Evolutionary conservation across 441 rosid genomes (phyloP).

Genomic region (Viola pubescens): DNA sequence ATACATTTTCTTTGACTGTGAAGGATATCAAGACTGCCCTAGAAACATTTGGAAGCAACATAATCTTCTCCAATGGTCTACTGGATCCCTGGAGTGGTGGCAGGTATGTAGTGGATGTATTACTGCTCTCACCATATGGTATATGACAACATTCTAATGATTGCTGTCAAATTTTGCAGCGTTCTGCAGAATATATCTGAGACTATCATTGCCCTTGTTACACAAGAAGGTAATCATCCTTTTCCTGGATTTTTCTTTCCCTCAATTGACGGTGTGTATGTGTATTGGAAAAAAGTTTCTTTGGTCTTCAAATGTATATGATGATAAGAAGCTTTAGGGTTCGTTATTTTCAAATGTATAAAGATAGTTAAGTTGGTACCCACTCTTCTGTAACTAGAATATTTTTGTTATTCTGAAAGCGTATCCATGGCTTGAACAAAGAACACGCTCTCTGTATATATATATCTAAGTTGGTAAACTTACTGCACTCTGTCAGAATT

Average conservation of each 20-base stretch:
- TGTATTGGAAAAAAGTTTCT: neutral
- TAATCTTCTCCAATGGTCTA: conserved; percentile 81
- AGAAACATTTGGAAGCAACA: conserved; percentile 72
- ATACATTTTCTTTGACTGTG: conserved; percentile 11
- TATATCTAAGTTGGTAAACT: too few species aligned
- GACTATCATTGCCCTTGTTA: conserved; percentile 65
- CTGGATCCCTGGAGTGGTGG: conserved; percentile 96
- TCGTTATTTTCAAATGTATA: conserved; percentile 1
- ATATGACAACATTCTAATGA: conserved; percentile 13
- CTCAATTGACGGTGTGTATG: neutral
- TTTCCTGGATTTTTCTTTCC: neutral
- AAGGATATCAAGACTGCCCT: conserved; percentile 60
- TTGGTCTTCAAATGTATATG: neutral
- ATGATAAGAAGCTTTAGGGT: neutral
- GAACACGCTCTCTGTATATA: too few species aligned
- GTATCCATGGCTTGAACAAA: too few species aligned
- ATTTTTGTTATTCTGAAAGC: too few species aligned
- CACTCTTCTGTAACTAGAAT: neutral
- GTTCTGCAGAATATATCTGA: conserved; percentile 68
- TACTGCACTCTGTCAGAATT: too few species aligned
- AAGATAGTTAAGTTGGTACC: neutral
- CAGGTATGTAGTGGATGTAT: conserved; percentile 32
- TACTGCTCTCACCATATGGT: conserved; percentile 9
- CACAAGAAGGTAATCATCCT: conserved; percentile 55
- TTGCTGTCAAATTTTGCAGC: conserved; percentile 34